A percentile compares a stretch with the other conserved stretches of the same genome.
phyloP scores from a whole-genome alignment of 176 grass and related monocot genomes.

The Oryza officinalis region DNA sequence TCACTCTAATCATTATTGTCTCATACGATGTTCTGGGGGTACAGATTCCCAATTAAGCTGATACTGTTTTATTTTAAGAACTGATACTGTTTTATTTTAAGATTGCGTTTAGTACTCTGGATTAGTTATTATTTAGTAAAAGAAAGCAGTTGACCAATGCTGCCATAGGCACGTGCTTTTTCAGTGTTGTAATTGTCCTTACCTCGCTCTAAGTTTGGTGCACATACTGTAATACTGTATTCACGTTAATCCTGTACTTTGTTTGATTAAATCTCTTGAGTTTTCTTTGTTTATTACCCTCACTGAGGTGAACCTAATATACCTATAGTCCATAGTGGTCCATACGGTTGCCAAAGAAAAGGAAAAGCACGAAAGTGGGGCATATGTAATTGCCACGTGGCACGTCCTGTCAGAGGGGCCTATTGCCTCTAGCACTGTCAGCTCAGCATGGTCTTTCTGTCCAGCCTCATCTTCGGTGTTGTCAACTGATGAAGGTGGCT shows the following conservation, averaged over 20 bases:
- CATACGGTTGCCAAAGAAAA: not conserved
- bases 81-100: slow-evolving; percentile 1
- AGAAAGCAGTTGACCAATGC: slow-evolving; percentile 18
- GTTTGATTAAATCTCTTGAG: slow-evolving; percentile 2
- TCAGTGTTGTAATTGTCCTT: slow-evolving; percentile 23
- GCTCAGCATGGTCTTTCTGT: no score
- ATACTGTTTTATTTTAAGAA: not conserved
- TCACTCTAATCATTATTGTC: slow-evolving; percentile 10
- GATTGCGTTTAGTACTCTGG: not conserved
- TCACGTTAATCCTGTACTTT: not conserved
- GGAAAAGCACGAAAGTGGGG: not conserved
- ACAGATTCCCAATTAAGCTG: slow-evolving; percentile 6
- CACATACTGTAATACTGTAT: not conserved
- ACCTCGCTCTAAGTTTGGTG: not conserved
- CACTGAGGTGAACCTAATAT: not conserved
- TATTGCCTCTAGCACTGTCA: not conserved
- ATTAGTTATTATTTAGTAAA: not conserved
- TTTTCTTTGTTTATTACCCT: slow-evolving; percentile 13
- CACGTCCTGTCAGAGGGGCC: slow-evolving; percentile 19
- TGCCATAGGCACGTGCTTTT: slow-evolving; percentile 31
- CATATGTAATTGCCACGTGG: slow-evolving; percentile 38
- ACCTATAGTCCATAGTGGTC: not conserved
- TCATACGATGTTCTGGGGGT: slow-evolving; percentile 6
- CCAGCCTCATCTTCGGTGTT: not conserved
- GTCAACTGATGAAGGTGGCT: not conserved